Base-by-base conservation (phyloP, 2,329 filamentous ascomycete species). In the Aspergillus amoenus region DNA sequence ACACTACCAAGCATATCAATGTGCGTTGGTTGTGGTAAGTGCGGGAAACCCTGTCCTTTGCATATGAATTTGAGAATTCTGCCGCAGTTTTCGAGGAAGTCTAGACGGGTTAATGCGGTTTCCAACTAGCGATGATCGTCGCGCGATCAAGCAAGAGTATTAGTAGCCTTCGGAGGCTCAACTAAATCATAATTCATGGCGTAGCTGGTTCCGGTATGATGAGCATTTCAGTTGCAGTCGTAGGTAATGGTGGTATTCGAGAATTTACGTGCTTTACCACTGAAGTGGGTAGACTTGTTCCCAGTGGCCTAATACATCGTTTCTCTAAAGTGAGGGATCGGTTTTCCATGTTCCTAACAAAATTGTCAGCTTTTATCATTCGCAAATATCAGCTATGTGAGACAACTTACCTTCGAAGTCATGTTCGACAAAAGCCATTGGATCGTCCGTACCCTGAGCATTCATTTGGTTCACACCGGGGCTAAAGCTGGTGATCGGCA, bases 341-440 rank as follows among this genome's bases (percentile, higher is more conserved):
- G 72, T 72, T 59, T 75, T 75, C 73, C 73, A 75, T 30, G 72
- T 65, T 30, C 73, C 73, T 75, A 24, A 2, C 13, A 13, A 12
- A 47, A 12, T 32, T 51, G 43, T 70, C 47, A 68, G 62, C 52
- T 48, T 34, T 2, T 12, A 51, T 30, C 15, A 4, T 18, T 42
- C 2, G 27, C 30, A 15, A 47, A 12, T 22, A 15, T 9, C 4
- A 18, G 37, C 5, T 50, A 34, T 9, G 48, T 8, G 12, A 15
- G 18, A 44, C 15, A 13, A 57, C 56, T 21, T 66, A 95, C 93
- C 94, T 80, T 96, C 91, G 73, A 99, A 99, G 55, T 92, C 88
- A 77, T 99, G 94, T 78, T 94, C 93, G 60, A 99, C 94, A 80
- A 96, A 97, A 2, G 94, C 94, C 91, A 96, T 93, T 1, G 92